Evolutionary conservation across 495 filamentous ascomycete genomes (phyloP).

Genomic region (Apodospora peruviana): DNA sequence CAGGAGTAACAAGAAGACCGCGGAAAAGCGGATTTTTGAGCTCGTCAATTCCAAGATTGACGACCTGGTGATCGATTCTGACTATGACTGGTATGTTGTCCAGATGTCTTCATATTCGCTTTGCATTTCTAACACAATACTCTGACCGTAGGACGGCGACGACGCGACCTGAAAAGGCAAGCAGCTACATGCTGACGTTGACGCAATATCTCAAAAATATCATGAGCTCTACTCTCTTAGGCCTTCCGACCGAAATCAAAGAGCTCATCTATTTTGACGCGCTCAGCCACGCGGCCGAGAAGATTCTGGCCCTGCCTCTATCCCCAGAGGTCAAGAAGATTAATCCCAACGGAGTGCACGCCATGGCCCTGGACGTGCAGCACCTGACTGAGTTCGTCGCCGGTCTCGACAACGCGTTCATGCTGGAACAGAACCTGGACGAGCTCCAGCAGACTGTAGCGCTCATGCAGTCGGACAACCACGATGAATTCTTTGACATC

Average conservation of each 20-base stretch:
- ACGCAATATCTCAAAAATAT: constrained; percentile 92
- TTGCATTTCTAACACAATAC: neutral
- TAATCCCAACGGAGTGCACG: constrained; percentile 75
- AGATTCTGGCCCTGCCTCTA: constrained; percentile 84
- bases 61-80: constrained; percentile 91
- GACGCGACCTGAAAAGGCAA: constrained; percentile 60
- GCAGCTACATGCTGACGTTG: constrained; percentile 89
- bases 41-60: constrained; percentile 98
- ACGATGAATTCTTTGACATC: constrained; percentile 92
- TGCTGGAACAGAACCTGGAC: constrained; percentile 80
- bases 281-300: constrained; percentile 79
- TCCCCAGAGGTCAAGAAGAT: constrained; percentile 75
- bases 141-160: constrained; percentile 51
- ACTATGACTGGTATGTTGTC: constrained; percentile 76
- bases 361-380: constrained; percentile 74
- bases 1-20: constrained; percentile 83
- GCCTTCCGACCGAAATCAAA: constrained; percentile 89
- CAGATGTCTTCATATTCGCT: neutral
- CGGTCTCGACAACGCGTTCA: constrained; percentile 66
- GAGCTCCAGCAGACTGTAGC: constrained; percentile 85
- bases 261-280: constrained; percentile 97
- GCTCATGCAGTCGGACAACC: constrained; percentile 80
- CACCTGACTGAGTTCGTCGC: constrained; percentile 82
- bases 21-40: constrained; percentile 96
- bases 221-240: constrained; percentile 88